Evolutionary conservation across 495 filamentous ascomycete species (phyloP), one percentile per base, ranked within the genome.

Genomic region (Terfezia boudieri): DNA sequence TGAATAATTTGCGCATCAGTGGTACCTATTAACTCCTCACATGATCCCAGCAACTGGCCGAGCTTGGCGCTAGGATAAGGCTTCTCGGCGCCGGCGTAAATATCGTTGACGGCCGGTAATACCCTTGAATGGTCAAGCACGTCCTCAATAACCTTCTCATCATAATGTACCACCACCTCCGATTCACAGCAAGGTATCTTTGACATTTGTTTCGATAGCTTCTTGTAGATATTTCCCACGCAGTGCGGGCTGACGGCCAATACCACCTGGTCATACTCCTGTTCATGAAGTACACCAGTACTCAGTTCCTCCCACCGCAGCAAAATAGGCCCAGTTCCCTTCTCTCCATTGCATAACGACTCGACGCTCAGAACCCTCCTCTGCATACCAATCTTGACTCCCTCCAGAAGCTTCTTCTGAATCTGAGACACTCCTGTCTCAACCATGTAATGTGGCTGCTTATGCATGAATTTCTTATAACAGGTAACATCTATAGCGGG

Each of bases 401-500:
- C 71, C 10, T 64, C 20, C 5, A 67, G 58, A 2, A 78, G 67
- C 36, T 61, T 70, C 10, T 55, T 53, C 59, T 76, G 70, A 0
- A 77, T 71, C 22, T 63, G 53, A 1, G 66, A 58, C 0, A 78
- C 71, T 4, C 76, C 74, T 4, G 67, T 70, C 1, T 57, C 57
- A 8, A 76, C 73, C 0, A 69, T 66, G 52, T 71, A 76, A 57
- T 77, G 74, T 16, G 68, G 67, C 37, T 71, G 65, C 2, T 70
- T 60, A 53, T 72, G 67, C 1, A 73, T 71, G 1, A 57, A 56
- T 14, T 63, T 66, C 49, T 69, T 67, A 54, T 77, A 77, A 7
- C 66, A 67, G 12, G 72, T 57, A 23, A 74, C 56, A 58, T 78
- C 75, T 12, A 55, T 57, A 0, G 74, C 74, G 0, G 74, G 74